Percentiles rank a stretch among this genome's conserved stretches.
Evolutionary conservation across 768 basidiomycete species (phyloP).

Genomic region (Punctularia strigosozonata): DNA sequence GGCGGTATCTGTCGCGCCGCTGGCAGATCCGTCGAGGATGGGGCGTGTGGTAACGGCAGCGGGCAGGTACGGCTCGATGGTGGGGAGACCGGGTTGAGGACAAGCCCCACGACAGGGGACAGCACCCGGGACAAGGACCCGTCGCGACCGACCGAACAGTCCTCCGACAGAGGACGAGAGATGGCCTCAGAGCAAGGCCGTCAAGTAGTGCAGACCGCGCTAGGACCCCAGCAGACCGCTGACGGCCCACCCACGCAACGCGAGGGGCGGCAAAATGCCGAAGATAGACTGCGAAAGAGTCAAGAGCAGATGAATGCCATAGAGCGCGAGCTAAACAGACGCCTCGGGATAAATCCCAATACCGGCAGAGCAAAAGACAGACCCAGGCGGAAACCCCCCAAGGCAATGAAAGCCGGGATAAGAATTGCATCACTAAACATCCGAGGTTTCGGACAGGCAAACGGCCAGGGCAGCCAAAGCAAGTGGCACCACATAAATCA

Average conservation of each 20-base stretch:
- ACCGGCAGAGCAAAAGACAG: not conserved
- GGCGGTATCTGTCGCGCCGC: not conserved
- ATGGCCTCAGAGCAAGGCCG: too few species aligned
- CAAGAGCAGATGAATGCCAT: too few species aligned
- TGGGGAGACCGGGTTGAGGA: not conserved
- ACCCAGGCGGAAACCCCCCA: not conserved
- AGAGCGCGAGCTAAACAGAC: too few species aligned
- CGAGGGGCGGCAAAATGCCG: too few species aligned
- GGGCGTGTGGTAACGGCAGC: not conserved
- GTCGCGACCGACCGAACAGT: too few species aligned
- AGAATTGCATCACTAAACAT: not conserved
- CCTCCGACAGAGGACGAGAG: too few species aligned
- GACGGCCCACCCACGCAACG: too few species aligned
- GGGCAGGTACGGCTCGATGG: not conserved
- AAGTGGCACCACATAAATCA: not conserved
- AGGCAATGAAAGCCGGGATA: not conserved
- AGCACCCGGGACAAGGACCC: not conserved
- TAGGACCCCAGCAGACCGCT: too few species aligned
- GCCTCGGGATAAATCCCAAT: not conserved
- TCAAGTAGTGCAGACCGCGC: too few species aligned
- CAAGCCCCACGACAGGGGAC: too few species aligned
- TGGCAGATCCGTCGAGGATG: not conserved
- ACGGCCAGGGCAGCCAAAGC: not conserved
- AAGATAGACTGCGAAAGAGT: too few species aligned
- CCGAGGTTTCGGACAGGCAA: not conserved